phyloP scores from a whole-genome alignment of 176 grass and related monocot species.

The Oryza rufipogon region DNA sequence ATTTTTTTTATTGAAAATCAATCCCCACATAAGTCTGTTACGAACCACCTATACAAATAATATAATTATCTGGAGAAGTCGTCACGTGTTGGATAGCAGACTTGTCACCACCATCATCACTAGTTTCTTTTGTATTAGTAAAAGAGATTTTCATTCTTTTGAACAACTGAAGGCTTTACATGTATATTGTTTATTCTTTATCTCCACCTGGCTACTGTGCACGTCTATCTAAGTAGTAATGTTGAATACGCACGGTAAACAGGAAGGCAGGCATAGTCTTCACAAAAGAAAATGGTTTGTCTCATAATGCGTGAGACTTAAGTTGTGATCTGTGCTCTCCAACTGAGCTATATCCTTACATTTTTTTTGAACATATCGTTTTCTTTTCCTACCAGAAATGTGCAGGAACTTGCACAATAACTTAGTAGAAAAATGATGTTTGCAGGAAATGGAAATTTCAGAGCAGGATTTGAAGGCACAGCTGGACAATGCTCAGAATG shows the following conservation, averaged over 20 bases:
- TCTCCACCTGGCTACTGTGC: background rate
- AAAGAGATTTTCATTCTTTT: background rate
- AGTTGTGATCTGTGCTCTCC: background rate
- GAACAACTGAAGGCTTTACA: background rate
- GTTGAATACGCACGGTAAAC: background rate
- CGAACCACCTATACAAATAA: background rate
- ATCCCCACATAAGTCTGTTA: background rate
- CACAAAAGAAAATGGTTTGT: background rate
- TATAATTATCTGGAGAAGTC: background rate
- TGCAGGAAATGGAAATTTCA: constrained; percentile 65
- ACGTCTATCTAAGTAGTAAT: background rate
- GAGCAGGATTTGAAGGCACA: constrained; percentile 67
- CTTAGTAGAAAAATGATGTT: constrained; percentile 5
- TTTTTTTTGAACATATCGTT: background rate
- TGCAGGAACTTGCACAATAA: background rate
- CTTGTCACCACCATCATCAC: background rate
- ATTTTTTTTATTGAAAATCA: background rate
- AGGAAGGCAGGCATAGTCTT: background rate
- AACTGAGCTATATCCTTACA: constrained; percentile 1
- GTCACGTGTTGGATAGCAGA: background rate
- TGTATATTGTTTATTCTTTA: constrained; percentile 6
- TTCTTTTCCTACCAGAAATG: background rate
- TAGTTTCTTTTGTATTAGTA: background rate
- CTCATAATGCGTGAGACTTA: background rate
- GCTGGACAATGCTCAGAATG: constrained; percentile 61